Evolutionary conservation across 306 rosid genomes (phyloP).

Genomic region (Sesbania bispinosa): DNA sequence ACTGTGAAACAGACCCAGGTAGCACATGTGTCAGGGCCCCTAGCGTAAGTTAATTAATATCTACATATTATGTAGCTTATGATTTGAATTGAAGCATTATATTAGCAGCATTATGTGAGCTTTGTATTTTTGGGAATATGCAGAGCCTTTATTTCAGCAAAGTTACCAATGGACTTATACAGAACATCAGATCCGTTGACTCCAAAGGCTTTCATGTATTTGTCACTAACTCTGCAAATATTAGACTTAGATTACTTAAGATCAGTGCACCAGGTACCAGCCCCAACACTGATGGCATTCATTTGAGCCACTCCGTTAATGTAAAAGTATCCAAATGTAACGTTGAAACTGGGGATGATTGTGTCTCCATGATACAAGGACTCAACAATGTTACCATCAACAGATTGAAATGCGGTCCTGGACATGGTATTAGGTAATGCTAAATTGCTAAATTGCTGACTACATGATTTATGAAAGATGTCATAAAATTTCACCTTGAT

Average conservation of each 20-base stretch:
- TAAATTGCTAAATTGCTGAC: background rate
- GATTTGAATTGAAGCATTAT: background rate
- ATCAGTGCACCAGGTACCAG: conserved; percentile 26
- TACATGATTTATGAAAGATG: background rate
- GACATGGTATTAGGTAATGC: conserved; percentile 47
- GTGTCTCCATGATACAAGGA: conserved; percentile 42
- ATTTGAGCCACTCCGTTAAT: conserved; percentile 27
- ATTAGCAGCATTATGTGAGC: background rate
- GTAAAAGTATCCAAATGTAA: conserved; percentile 12
- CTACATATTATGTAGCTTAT: too few species aligned
- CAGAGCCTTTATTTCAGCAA: conserved; percentile 32
- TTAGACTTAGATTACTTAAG: conserved; percentile 28
- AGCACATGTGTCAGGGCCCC: conserved; percentile 47
- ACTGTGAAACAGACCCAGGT: conserved; percentile 25
- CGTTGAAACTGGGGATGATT: conserved; percentile 44
- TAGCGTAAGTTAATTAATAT: conserved; percentile 43
- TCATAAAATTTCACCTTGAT: background rate
- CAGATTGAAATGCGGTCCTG: conserved; percentile 33
- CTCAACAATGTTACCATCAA: conserved; percentile 11
- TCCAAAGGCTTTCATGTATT: conserved; percentile 47
- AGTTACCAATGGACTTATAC: conserved; percentile 28
- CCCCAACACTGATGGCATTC: conserved; percentile 51
- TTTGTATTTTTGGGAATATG: conserved; percentile 6
- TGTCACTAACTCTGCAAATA: conserved; percentile 30
- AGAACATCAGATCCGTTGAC: conserved; percentile 29